Percentiles rank a stretch among this genome's conserved stretches.
phyloP scores from a whole-genome alignment of 75 land plant genomes.

The Pinus taeda region DNA sequence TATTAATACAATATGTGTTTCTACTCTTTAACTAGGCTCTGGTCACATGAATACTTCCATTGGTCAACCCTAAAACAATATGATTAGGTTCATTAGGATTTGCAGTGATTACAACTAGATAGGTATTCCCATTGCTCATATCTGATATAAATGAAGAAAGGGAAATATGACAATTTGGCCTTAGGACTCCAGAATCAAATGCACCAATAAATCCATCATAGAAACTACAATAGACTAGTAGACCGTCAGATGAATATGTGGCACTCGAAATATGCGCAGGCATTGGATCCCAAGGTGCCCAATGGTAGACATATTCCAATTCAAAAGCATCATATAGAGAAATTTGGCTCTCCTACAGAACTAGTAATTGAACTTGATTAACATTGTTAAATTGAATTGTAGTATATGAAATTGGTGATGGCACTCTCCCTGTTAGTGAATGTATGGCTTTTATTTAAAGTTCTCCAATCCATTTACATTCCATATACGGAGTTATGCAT shows the following conservation, averaged over 20 bases:
- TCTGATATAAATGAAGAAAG: constrained; percentile 30
- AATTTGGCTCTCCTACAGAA: too few relatives aligned
- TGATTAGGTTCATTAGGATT: constrained; percentile 54
- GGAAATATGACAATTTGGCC: constrained; percentile 2
- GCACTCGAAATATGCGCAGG: constrained; percentile 55
- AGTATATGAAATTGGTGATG: too few relatives aligned
- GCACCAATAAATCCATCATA: constrained; percentile 55
- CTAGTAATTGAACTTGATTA: too few relatives aligned
- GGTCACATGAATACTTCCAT: constrained; percentile 46
- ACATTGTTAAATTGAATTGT: too few relatives aligned
- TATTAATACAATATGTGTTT: too few relatives aligned
- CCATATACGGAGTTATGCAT: too few relatives aligned
- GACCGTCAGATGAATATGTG: constrained; percentile 56
- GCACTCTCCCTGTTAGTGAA: too few relatives aligned
- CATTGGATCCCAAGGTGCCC: constrained; percentile 42
- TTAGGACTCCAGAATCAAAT: constrained; percentile 37
- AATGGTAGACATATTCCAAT: constrained; percentile 12
- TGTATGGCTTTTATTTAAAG: too few relatives aligned
- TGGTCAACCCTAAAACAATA: constrained; percentile 48
- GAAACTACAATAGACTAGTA: constrained; percentile 50
- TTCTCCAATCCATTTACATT: too few relatives aligned
- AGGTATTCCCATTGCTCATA: constrained; percentile 26
- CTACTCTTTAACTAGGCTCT: too few relatives aligned
- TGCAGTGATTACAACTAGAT: constrained; percentile 46
- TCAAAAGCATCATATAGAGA: too few relatives aligned